phyloP scores from a whole-genome alignment of 2,329 filamentous ascomycete genomes.

The Aspergillus awamori region DNA sequence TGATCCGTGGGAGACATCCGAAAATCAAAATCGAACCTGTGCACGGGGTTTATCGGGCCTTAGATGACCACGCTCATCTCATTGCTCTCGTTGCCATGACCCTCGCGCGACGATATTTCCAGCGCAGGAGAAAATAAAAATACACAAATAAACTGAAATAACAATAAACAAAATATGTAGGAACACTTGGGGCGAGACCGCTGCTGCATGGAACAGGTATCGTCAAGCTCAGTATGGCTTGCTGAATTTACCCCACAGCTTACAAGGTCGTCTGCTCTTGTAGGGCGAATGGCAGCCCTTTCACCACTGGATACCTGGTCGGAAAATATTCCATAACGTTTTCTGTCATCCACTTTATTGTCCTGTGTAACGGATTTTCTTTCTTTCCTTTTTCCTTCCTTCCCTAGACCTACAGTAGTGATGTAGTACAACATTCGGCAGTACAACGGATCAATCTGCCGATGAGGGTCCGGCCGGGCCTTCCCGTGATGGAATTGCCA shows the following conservation, averaged over 20 bases:
- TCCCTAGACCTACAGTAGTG: slow-evolving; percentile 1
- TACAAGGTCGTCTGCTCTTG: neutral
- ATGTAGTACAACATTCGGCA: slow-evolving; percentile 19
- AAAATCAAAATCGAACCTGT: neutral
- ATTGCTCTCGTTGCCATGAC: neutral
- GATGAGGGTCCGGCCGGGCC: neutral
- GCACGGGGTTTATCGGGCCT: neutral
- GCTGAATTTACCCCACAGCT: slow-evolving; percentile 1
- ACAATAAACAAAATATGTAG: too few relatives aligned
- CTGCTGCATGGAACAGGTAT: neutral
- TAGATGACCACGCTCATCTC: neutral
- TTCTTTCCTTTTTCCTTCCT: neutral
- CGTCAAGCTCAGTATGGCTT: neutral
- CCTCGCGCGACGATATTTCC: neutral
- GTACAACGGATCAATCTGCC: neutral
- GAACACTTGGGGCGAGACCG: neutral
- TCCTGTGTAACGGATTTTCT: neutral
- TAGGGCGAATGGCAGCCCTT: neutral
- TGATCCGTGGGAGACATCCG: neutral
- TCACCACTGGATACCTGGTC: neutral
- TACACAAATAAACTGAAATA: too few relatives aligned
- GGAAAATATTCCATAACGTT: neutral
- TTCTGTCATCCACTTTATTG: neutral
- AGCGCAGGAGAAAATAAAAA: neutral
- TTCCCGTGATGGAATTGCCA: neutral